phyloP scores from a whole-genome alignment of 1,284 basidiomycete species.

The Tremellales sp. region DNA sequence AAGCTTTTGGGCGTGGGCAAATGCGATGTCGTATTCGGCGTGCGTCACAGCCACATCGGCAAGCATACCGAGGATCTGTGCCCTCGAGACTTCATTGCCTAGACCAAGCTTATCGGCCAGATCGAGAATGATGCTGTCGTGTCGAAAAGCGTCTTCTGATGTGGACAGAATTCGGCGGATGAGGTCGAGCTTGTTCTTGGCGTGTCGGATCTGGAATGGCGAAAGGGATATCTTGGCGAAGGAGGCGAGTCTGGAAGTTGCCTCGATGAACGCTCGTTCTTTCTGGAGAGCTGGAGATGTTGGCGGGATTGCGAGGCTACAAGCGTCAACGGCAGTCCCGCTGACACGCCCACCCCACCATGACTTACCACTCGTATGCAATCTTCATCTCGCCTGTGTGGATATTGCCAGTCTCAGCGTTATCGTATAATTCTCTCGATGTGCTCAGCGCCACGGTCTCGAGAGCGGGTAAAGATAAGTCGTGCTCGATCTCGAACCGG shows the following conservation, averaged over 20 bases:
- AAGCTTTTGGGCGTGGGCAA: conserved; percentile 68
- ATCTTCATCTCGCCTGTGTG: conserved; percentile 90
- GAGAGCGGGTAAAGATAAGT: conserved; percentile 55
- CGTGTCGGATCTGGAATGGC: conserved; percentile 84
- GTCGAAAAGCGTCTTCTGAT: conserved; percentile 78
- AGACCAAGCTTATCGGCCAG: conserved; percentile 82
- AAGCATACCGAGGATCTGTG: conserved; percentile 80
- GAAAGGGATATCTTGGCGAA: conserved; percentile 72
- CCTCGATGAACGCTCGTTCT: conserved; percentile 90
- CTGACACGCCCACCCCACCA: neutral
- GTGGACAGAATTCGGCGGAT: conserved; percentile 74
- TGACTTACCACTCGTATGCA: conserved; percentile 81
- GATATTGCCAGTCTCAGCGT: conserved; percentile 83
- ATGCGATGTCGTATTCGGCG: conserved; percentile 70
- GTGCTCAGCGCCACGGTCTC: conserved; percentile 75
- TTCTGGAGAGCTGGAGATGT: conserved; percentile 59
- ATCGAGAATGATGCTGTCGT: conserved; percentile 82
- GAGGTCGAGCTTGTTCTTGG: conserved; percentile 71
- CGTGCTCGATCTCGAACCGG: conserved; percentile 55
- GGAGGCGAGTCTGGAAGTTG: conserved; percentile 64
- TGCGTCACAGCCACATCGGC: conserved; percentile 73
- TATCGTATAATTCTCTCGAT: conserved; percentile 87
- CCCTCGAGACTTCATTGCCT: conserved; percentile 66
- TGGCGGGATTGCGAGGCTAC: conserved; percentile 68
- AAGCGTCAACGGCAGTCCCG: neutral